phyloP scores from a whole-genome alignment of 1,284 basidiomycete species.

The Laetiporus sulphureus region DNA sequence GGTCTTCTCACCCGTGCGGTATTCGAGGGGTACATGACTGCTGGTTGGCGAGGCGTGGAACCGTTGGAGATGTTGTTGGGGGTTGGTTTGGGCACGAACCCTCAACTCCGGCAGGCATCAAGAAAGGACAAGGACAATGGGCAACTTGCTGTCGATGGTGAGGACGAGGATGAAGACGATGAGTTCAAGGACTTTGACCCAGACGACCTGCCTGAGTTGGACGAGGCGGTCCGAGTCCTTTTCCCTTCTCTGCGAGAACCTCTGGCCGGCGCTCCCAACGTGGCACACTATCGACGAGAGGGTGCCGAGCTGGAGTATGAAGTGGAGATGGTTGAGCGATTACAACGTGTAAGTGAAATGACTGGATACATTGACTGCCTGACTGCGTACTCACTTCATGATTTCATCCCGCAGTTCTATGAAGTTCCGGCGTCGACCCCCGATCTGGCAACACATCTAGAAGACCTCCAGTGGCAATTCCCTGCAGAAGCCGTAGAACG shows the following conservation, averaged over 20 bases:
- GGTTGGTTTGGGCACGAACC: slow-evolving; percentile 55
- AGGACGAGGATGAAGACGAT: slow-evolving; percentile 26
- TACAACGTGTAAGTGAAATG: slow-evolving; percentile 48
- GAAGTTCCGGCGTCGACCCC: slow-evolving; percentile 62
- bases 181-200: slow-evolving; percentile 62
- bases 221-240: slow-evolving; percentile 58
- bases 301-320: slow-evolving; percentile 60
- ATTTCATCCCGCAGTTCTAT: slow-evolving; percentile 48
- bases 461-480: slow-evolving; percentile 71
- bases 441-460: slow-evolving; percentile 73
- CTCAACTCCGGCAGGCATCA: background rate
- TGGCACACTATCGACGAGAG: slow-evolving; percentile 21
- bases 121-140: slow-evolving; percentile 1
- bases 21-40: slow-evolving; percentile 75
- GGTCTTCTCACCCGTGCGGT: slow-evolving; percentile 72
- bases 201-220: slow-evolving; percentile 64
- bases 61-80: slow-evolving; percentile 68
- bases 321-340: slow-evolving; percentile 57
- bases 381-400: too few species aligned
- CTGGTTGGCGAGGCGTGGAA: slow-evolving; percentile 67
- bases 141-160: slow-evolving; percentile 19
- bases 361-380: background rate
- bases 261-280: slow-evolving; percentile 17
- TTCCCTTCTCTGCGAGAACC: slow-evolving; percentile 53
- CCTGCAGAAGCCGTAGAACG: slow-evolving; percentile 77